These are phyloP conservation scores for Recurvomyces mirabilis DNA, from an alignment of 495 filamentous ascomycete species.

Conservation along the genomic window DNA sequence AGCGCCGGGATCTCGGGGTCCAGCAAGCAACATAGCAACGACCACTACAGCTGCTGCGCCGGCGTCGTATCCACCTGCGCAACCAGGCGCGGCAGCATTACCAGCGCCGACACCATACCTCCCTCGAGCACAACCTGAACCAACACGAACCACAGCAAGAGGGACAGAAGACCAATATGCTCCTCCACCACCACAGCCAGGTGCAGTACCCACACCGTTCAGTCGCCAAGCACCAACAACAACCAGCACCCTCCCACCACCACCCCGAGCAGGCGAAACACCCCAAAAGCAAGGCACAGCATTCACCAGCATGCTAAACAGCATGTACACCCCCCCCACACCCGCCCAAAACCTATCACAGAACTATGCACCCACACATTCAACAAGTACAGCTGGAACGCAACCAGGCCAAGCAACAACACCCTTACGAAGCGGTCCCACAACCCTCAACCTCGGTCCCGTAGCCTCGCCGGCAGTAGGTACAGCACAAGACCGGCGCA, in stretches of 20 bases:
- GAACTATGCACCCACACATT: constrained; percentile 21
- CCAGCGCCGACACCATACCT: constrained; percentile 29
- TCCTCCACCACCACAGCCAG: constrained; percentile 53
- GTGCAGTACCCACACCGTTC: constrained; percentile 36
- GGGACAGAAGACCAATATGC: constrained; percentile 17
- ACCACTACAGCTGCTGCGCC: constrained; percentile 30
- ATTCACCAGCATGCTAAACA: constrained; percentile 5
- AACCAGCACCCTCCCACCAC: constrained; percentile 41
- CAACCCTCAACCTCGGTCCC: constrained; percentile 10
- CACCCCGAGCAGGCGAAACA: constrained; percentile 34
- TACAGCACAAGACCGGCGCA: background rate
- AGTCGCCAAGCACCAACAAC: constrained; percentile 21
- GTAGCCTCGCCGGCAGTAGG: constrained; percentile 9
- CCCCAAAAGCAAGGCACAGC: background rate
- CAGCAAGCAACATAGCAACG: constrained; percentile 11
- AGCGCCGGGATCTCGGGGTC: constrained; percentile 31
- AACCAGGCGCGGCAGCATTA: constrained; percentile 32
- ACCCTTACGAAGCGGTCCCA: background rate
- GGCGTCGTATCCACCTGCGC: constrained; percentile 37
- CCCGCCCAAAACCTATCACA: background rate
- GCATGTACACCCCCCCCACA: constrained; percentile 20
- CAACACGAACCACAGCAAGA: constrained; percentile 30
- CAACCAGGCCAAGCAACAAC: background rate
- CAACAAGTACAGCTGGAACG: constrained; percentile 8
- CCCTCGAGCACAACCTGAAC: constrained; percentile 19